Percentiles rank a stretch among this genome's conserved stretches.
Conservation (phyloP, 1,284 basidiomycete genomes). For the Microbotryum saponariae region DNA sequence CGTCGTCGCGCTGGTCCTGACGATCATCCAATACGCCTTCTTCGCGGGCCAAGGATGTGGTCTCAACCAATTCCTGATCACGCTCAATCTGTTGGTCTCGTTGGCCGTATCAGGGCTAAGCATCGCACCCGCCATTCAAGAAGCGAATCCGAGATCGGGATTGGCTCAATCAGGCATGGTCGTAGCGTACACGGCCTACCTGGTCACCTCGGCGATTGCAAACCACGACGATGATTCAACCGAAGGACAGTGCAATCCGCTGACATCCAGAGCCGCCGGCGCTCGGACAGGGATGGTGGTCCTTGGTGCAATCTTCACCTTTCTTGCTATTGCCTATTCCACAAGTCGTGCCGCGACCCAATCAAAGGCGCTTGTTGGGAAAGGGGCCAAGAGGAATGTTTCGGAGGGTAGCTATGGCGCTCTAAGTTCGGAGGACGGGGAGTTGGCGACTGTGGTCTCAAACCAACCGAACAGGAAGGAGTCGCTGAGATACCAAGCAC, state of each 20-base stretch:
- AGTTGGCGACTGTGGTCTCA: conserved; percentile 60
- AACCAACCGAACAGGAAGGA: conserved; percentile 81
- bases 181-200: conserved; percentile 92
- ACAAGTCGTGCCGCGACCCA: conserved; percentile 94
- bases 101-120: conserved; percentile 74
- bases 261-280: conserved; percentile 54
- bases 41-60: conserved; percentile 81
- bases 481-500: conserved; percentile 83
- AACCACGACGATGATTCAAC: conserved; percentile 66
- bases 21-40: conserved; percentile 81
- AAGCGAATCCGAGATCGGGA: conserved; percentile 87
- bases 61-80: conserved; percentile 91
- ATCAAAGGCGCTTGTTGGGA: conserved; percentile 78
- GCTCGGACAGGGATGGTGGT: conserved; percentile 82
- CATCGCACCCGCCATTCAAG: conserved; percentile 80
- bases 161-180: conserved; percentile 95
- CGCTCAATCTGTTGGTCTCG: conserved; percentile 78
- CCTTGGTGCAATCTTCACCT: conserved; percentile 89
- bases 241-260: conserved; percentile 72
- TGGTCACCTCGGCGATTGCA: conserved; percentile 86
- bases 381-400: conserved; percentile 46
- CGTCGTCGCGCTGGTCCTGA: conserved; percentile 69
- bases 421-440: conserved; percentile 43
- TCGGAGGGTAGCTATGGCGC: conserved; percentile 11
- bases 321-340: conserved; percentile 95